These are phyloP conservation scores for Suillus subalutaceus DNA, from an alignment of 768 basidiomycete species.

Conservation along the genomic window DNA sequence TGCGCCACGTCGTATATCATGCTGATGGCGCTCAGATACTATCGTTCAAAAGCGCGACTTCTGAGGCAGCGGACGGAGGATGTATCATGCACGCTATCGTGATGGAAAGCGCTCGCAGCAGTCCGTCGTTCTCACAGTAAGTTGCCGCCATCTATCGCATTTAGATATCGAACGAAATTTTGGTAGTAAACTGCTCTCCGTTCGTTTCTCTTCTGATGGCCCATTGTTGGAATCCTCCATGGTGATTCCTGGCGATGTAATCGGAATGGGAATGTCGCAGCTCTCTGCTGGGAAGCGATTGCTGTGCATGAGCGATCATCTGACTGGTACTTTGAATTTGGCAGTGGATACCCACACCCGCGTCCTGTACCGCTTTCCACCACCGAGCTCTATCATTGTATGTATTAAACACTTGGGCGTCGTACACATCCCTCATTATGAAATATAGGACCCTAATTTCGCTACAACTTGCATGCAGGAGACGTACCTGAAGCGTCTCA, in stretches of 20 bases:
- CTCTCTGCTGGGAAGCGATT: not conserved
- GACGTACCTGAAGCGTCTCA: conserved; percentile 9
- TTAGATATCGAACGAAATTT: not conserved
- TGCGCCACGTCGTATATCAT: conserved; percentile 2
- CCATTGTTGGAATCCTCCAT: not conserved
- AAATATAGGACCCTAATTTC: conserved; percentile 1
- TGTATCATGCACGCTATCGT: not conserved
- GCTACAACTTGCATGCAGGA: not conserved
- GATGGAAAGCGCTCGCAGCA: not conserved
- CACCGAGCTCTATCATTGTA: not conserved
- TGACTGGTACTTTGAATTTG: conserved; percentile 4
- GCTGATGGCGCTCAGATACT: not conserved
- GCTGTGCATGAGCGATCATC: conserved; percentile 7
- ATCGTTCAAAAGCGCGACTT: not conserved
- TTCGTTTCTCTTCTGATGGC: not conserved
- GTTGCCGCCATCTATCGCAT: not conserved
- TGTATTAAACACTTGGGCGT: not conserved
- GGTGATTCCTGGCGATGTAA: not conserved
- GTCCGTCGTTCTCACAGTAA: not conserved
- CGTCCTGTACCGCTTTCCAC: not conserved
- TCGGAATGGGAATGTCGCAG: conserved; percentile 6
- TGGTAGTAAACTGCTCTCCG: not conserved
- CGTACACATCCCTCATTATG: not conserved
- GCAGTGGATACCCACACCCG: not conserved
- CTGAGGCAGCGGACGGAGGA: conserved; percentile 3